Percentiles rank a stretch among this genome's conserved stretches.
Conservation (phyloP, 768 basidiomycete species). For the Amanita exitialis region DNA sequence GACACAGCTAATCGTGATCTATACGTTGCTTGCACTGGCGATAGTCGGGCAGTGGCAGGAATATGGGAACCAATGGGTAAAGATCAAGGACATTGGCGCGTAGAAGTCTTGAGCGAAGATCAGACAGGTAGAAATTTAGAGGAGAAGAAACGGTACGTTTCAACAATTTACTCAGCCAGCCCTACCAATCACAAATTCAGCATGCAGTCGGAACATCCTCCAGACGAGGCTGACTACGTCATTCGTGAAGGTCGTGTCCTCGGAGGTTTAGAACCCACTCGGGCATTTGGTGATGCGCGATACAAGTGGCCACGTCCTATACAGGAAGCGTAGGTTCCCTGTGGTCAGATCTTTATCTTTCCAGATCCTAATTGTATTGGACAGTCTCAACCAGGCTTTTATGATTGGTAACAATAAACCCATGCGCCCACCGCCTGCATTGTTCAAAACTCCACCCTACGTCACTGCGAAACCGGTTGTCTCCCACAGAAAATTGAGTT, state of each 20-base stretch:
- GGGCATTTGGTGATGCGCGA: slow-evolving; percentile 82
- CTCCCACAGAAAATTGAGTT: slow-evolving; percentile 60
- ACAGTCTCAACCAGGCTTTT: slow-evolving; percentile 48
- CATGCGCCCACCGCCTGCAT: slow-evolving; percentile 47
- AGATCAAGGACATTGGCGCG: slow-evolving; percentile 73
- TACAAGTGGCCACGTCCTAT: slow-evolving; percentile 79
- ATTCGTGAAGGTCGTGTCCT: slow-evolving; percentile 76
- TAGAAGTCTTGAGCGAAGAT: slow-evolving; percentile 92
- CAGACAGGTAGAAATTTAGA: slow-evolving; percentile 89
- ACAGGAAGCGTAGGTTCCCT: slow-evolving; percentile 51
- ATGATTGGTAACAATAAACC: slow-evolving; percentile 49
- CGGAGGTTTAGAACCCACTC: slow-evolving; percentile 78
- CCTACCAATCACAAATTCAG: slow-evolving; percentile 22
- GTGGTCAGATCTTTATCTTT: neutral
- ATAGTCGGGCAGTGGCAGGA: slow-evolving; percentile 93
- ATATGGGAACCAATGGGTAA: slow-evolving; percentile 66
- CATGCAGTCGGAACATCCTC: slow-evolving; percentile 76
- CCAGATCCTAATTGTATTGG: neutral
- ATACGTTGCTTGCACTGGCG: slow-evolving; percentile 88
- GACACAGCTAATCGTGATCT: slow-evolving; percentile 77
- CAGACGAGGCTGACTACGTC: slow-evolving; percentile 61
- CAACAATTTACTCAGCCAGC: neutral
- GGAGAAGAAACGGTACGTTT: slow-evolving; percentile 67
- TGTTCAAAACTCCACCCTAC: slow-evolving; percentile 86
- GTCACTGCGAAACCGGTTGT: slow-evolving; percentile 80